These are phyloP conservation scores for Pseudozyma hubeiensis DNA, from an alignment of 1,284 basidiomycete species.

Conservation along the genomic window DNA sequence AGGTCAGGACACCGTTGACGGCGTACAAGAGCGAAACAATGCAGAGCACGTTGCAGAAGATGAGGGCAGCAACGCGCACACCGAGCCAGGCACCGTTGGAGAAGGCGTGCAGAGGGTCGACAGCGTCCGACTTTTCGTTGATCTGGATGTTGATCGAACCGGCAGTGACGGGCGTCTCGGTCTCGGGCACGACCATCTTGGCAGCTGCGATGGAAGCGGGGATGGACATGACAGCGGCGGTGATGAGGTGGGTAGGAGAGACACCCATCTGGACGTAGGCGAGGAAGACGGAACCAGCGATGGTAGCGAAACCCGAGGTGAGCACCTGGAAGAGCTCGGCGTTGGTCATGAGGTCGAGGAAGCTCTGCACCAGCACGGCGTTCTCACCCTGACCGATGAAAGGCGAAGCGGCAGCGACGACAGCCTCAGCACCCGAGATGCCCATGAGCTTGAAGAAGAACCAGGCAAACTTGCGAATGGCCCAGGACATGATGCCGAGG, in stretches of 20 bases:
- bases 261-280: conserved; percentile 87
- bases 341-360: conserved; percentile 86
- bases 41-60: conserved; percentile 82
- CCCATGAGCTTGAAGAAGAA: conserved; percentile 88
- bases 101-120: conserved; percentile 84
- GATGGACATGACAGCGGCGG: conserved; percentile 92
- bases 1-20: conserved; percentile 86
- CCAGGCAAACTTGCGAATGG: conserved; percentile 76
- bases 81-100: conserved; percentile 87
- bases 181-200: conserved; percentile 85
- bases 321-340: conserved; percentile 89
- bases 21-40: conserved; percentile 79
- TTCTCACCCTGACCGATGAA: conserved; percentile 77
- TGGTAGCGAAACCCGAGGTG: conserved; percentile 86
- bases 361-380: conserved; percentile 73
- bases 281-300: conserved; percentile 85
- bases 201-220: conserved; percentile 91
- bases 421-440: conserved; percentile 82
- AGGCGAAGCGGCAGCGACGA: conserved; percentile 88
- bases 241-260: conserved; percentile 81
- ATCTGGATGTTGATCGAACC: conserved; percentile 83
- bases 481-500: conserved; percentile 60
- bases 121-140: conserved; percentile 73
- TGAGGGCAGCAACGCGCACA: conserved; percentile 84
- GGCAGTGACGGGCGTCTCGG: conserved; percentile 84